Base-by-base conservation (phyloP, 2,329 filamentous ascomycete genomes). In the Fusarium protoensiforme region DNA sequence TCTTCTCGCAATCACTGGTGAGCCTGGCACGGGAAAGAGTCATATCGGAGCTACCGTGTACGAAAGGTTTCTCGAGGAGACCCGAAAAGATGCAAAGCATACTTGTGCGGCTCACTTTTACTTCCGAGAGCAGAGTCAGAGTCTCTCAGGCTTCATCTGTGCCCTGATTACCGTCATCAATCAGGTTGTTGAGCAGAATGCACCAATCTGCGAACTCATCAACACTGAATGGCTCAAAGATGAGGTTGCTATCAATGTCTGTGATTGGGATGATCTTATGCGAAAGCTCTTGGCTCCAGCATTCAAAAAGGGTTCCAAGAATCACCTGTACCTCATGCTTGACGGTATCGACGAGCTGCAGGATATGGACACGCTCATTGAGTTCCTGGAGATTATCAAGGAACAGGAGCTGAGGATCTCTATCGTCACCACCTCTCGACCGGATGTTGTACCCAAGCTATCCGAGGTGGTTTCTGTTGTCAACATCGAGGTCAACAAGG, bases 21-120 rank as follows among this genome's bases (percentile, higher is more conserved):
- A 67, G 2, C 74, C 79, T 2, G 81, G 82, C 4, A 74, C 77
- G 8, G 81, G 82, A 4, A 83, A 83, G 51, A 80, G 80, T n/a
- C 77, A 80, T 22, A 66, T 83, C 3, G 79, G 78, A 7, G 76
- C 76, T 2, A 67, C 70, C 0, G 61, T 79, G 0, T 73, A 76
- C 48, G 75, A 78, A 38, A 73, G 60, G 7, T 66, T 80, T 8
- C 43, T 66, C 1, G 36, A 69, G 5, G 36, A 70, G 18, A 72
- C 71, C 1, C 27, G 38, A 6, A 69, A 73, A 7, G 77, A 79
- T 20, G 9, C 65, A 2, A 64, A 71, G 20, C 69, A 63, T 29
- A 76, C 75, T 6, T 77, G 76, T 36, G 76, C 77, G 5, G 72
- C 80, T 2, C 80, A 83, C 36, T 84, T 82, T 68, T 83, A 81